A percentile compares a stretch with the other conserved stretches of the same genome.
Evolutionary conservation across 2,329 filamentous ascomycete genomes (phyloP).

Genomic region (Colletotrichum lupini): DNA sequence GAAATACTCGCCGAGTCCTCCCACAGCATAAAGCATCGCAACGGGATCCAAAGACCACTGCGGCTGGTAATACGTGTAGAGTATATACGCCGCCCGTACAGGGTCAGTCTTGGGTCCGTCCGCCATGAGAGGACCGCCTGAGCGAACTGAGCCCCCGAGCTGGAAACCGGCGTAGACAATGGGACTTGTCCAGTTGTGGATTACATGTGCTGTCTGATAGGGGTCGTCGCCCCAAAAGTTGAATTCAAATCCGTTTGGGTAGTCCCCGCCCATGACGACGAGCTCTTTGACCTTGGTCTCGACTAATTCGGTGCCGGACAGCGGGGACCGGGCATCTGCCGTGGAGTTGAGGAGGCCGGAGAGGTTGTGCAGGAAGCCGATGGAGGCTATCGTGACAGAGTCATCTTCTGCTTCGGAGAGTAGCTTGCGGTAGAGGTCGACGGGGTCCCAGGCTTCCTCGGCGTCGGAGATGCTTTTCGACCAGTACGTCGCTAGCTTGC

Average conservation of each 20-base stretch:
- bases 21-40: constrained; percentile 51
- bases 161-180: constrained; percentile 56
- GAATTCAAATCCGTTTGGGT: constrained; percentile 58
- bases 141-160: constrained; percentile 53
- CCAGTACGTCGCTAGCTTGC: constrained; percentile 57
- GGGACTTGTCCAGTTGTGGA: constrained; percentile 55
- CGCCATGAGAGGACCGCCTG: constrained; percentile 49
- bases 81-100: constrained; percentile 50
- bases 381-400: constrained; percentile 56
- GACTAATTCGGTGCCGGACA: constrained; percentile 54
- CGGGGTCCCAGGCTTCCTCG: constrained; percentile 52
- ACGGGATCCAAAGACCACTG: constrained; percentile 55
- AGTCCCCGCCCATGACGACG: constrained; percentile 64
- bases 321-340: constrained; percentile 49
- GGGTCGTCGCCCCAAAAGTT: constrained; percentile 59
- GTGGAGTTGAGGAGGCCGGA: constrained; percentile 58
- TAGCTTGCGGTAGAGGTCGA: constrained; percentile 56
- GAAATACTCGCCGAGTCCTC: constrained; percentile 49
- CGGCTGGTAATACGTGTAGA: constrained; percentile 48
- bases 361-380: constrained; percentile 60
- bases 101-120: constrained; percentile 47
- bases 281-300: constrained; percentile 58
- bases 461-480: constrained; percentile 48
- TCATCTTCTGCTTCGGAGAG: constrained; percentile 50
- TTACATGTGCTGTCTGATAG: constrained; percentile 51